Base-by-base conservation (phyloP, 2,329 filamentous ascomycete genomes). In the Fusarium protoensiforme region DNA sequence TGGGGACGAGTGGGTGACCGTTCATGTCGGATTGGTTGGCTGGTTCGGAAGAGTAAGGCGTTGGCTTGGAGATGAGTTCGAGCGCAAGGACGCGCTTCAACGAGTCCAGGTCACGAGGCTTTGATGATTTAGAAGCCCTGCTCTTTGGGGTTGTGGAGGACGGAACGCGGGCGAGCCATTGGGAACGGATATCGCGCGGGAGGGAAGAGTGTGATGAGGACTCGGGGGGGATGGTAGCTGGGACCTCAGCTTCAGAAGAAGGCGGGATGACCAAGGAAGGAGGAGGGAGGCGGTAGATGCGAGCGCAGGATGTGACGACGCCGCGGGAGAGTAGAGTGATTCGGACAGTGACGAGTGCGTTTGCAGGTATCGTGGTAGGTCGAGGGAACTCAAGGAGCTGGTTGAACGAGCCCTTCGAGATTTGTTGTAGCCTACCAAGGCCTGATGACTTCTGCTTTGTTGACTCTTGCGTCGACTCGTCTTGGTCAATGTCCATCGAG, bases 211-310 rank as follows among this genome's bases (percentile, higher is more conserved):
- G 72, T 48, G 57, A 69, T 48, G 65, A 72, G 18, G 51, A 48
- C 22, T 61, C 48, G 18, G 69, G 81, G 1, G 81, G 85, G 10
- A 82, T 78, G 0, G 86, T 86, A 2, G 86, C 84, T 13, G 87
- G 84, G 7, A 89, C 84, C 75, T 88, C 84, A 24, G 84, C 81
- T 27, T 81, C 78, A 5, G 82, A 79, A 8, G 80, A 79, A 1
- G 79, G 76, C 4, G 75, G 69, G 10, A 66, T 64, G 10, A 76
- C 54, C 3, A 51, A 33, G 0, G 76, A 69, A 2, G 64, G 65
- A 2, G 85, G 81, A 4, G n/a, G 96, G 18, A 98, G 90, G 16
- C 94, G 92, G 82, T 98, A 99, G 73, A 98, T 91, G 38, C 96
- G 90, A 5, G 96, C 94, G 80, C 92, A 93, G 4, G 90, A 84